Conservation (phyloP, 2,329 filamentous ascomycete genomes). For the Diaporthe nobilis region DNA sequence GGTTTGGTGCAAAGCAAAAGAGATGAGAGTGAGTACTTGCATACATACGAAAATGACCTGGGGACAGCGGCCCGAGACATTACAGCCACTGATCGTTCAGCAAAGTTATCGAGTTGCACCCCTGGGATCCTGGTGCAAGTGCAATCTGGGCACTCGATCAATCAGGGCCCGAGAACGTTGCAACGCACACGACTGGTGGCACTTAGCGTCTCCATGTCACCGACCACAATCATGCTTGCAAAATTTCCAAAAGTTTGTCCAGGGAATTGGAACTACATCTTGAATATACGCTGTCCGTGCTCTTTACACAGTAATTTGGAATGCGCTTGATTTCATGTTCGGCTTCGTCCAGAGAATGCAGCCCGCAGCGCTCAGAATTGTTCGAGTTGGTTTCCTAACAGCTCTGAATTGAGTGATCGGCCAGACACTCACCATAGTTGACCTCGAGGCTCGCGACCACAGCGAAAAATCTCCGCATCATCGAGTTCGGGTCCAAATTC, state of each 20-base stretch:
- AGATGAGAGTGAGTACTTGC: conserved; percentile 27
- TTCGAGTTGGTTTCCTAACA: neutral
- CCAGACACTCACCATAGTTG: neutral
- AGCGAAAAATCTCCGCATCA: neutral
- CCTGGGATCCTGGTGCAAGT: neutral
- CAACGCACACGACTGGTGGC: neutral
- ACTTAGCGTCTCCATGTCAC: neutral
- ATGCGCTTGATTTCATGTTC: neutral
- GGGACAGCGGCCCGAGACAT: neutral
- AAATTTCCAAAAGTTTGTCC: too few relatives aligned
- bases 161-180: neutral
- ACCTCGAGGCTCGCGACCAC: neutral
- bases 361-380: neutral
- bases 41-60: neutral
- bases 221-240: neutral
- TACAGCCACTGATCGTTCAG: conserved; percentile 9
- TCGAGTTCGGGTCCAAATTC: neutral
- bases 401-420: neutral
- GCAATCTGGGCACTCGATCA: conserved; percentile 10
- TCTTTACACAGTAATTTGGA: neutral
- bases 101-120: neutral
- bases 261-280: neutral
- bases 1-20: neutral
- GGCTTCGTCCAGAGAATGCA: neutral
- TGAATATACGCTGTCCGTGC: neutral